These are phyloP conservation scores for Backusella westeae DNA, from an alignment of 192 early-diverging fungal genomes.

Conservation along the genomic window DNA sequence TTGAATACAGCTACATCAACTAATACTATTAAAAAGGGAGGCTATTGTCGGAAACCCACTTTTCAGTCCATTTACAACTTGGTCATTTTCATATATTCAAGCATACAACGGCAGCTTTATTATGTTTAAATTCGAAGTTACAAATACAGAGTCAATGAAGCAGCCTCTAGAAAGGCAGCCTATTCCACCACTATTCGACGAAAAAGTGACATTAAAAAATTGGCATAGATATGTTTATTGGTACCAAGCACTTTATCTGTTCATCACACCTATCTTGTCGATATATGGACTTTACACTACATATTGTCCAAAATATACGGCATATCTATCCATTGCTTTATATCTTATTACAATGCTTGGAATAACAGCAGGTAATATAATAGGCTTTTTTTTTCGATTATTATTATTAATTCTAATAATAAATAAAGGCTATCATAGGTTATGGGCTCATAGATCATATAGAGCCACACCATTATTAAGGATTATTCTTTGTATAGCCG, in stretches of 20 bases:
- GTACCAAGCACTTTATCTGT: conserved; percentile 60
- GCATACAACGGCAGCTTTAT: neutral
- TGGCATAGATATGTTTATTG: conserved; percentile 64
- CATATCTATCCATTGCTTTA: conserved; percentile 61
- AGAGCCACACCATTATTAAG: conserved; percentile 60
- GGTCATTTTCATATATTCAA: neutral
- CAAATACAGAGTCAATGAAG: neutral
- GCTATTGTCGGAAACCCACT: neutral
- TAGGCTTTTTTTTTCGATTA: neutral
- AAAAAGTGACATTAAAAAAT: conserved; percentile 45
- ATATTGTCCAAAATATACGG: conserved; percentile 62
- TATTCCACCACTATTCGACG: conserved; percentile 27
- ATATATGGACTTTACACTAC: conserved; percentile 77
- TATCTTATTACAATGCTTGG: conserved; percentile 82
- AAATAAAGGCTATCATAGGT: conserved; percentile 70
- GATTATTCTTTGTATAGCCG: conserved; percentile 58
- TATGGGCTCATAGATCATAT: conserved; percentile 80
- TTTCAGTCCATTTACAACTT: neutral
- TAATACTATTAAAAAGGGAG: neutral
- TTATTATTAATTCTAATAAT: neutral
- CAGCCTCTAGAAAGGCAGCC: neutral
- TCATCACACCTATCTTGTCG: conserved; percentile 71
- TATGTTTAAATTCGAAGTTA: neutral
- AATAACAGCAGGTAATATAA: conserved; percentile 56
- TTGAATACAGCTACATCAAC: neutral